These are phyloP conservation scores for Sporothrix dimorphospora DNA, from an alignment of 2,329 filamentous ascomycete genomes.

Conservation along the genomic window DNA sequence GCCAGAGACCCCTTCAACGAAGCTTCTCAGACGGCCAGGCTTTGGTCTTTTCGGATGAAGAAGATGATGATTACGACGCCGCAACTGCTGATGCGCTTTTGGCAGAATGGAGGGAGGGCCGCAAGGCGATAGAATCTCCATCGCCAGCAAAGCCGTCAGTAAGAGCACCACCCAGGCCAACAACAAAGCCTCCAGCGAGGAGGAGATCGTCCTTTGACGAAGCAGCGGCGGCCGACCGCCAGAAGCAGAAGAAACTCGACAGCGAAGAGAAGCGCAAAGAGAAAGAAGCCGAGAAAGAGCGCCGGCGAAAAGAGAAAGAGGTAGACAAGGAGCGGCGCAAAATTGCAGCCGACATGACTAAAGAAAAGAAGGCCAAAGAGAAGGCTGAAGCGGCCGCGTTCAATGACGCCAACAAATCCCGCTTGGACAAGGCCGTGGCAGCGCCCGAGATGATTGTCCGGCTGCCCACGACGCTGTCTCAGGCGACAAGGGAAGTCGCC, in stretches of 20 bases:
- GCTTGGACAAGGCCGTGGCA: constrained; percentile 73
- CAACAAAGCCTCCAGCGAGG: neutral
- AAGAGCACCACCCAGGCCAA: constrained; percentile 23
- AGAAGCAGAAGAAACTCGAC: constrained; percentile 23
- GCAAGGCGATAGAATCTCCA: constrained; percentile 7
- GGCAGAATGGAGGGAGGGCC: neutral
- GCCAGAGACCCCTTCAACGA: constrained; percentile 9
- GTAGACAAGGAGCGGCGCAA: constrained; percentile 60
- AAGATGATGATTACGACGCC: constrained; percentile 30
- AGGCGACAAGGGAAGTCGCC: constrained; percentile 50
- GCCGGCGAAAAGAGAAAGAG: constrained; percentile 60
- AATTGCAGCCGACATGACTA: constrained; percentile 60
- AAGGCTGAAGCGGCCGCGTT: constrained; percentile 68
- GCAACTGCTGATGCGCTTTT: neutral
- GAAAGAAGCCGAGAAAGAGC: constrained; percentile 60
- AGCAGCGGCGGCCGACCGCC: neutral
- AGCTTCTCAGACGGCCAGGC: constrained; percentile 28
- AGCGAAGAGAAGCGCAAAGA: constrained; percentile 50
- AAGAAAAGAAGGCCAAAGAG: constrained; percentile 63
- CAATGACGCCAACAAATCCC: constrained; percentile 72
- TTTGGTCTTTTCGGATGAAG: constrained; percentile 26
- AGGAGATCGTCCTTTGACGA: neutral
- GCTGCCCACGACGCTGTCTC: constrained; percentile 60
- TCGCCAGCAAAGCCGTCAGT: neutral
- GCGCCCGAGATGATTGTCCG: constrained; percentile 78